Evolutionary conservation across 2,329 filamentous ascomycete species (phyloP).

Genomic region (Phyllosticta citriasiana): DNA sequence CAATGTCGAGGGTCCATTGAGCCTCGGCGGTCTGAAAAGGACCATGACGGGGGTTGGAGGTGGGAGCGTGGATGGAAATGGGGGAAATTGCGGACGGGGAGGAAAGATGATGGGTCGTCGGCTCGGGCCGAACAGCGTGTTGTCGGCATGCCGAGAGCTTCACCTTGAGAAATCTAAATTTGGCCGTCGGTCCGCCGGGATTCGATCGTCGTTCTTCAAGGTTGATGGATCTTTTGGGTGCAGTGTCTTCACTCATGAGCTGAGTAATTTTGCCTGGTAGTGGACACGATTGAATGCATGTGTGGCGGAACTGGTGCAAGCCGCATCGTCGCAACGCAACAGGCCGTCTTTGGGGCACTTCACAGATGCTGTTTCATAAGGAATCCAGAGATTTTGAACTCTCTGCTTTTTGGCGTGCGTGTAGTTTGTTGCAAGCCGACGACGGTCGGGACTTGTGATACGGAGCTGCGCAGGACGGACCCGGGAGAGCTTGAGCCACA

Average conservation of each 20-base stretch:
- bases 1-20: neutral
- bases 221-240: neutral
- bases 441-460: neutral
- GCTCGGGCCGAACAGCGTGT: neutral
- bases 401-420: neutral
- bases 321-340: neutral
- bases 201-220: neutral
- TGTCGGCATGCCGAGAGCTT: neutral
- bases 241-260: no score
- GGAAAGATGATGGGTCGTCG: neutral
- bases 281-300: no score
- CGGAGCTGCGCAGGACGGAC: neutral
- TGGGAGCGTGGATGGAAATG: conserved; percentile 16
- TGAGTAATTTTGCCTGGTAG: no score
- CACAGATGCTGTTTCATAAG: no score
- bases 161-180: neutral
- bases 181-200: neutral
- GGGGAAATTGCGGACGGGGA: conserved; percentile 16
- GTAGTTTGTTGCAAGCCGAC: neutral
- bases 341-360: neutral
- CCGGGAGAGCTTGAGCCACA: conserved; percentile 10
- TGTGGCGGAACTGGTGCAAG: neutral
- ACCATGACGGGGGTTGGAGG: conserved; percentile 16
- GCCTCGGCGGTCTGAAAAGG: conserved; percentile 16
- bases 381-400: no score